Percentiles rank a stretch among this genome's conserved stretches.
phyloP scores from a whole-genome alignment of 2,329 filamentous ascomycete genomes.

The Periconia digitata region DNA sequence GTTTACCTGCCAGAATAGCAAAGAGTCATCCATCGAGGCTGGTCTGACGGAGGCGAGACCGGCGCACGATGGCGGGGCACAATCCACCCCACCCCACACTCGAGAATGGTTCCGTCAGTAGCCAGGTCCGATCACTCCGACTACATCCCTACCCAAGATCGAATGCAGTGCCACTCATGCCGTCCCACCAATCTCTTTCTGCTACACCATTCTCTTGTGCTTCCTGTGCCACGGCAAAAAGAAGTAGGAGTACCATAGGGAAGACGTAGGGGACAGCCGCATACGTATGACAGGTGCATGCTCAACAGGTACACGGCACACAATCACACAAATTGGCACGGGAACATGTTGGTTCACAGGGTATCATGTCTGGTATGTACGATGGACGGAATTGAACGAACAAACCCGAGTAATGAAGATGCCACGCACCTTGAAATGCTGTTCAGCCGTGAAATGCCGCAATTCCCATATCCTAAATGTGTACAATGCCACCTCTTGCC shows the following conservation, averaged over 20 bases:
- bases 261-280: no score
- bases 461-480: constrained; percentile 11
- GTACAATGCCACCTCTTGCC: constrained; percentile 12
- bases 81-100: constrained; percentile 4
- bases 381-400: constrained; percentile 8
- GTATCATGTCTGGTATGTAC: constrained; percentile 13
- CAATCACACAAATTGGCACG: background rate
- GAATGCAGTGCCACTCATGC: no score
- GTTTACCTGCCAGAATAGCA: background rate
- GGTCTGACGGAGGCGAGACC: constrained; percentile 6
- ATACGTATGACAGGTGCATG: no score
- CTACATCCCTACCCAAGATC: background rate
- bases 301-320: background rate
- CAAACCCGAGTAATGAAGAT: background rate
- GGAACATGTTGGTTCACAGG: constrained; percentile 11
- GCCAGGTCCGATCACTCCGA: constrained; percentile 3
- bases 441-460: constrained; percentile 17
- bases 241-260: no score
- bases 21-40: background rate
- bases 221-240: no score
- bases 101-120: constrained; percentile 2
- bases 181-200: no score
- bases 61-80: background rate
- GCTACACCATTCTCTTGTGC: no score
- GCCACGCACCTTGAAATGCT: no score